These are phyloP conservation scores for Paramarasmius palmivorus DNA, from an alignment of 1,284 basidiomycete species.

Conservation along the genomic window DNA sequence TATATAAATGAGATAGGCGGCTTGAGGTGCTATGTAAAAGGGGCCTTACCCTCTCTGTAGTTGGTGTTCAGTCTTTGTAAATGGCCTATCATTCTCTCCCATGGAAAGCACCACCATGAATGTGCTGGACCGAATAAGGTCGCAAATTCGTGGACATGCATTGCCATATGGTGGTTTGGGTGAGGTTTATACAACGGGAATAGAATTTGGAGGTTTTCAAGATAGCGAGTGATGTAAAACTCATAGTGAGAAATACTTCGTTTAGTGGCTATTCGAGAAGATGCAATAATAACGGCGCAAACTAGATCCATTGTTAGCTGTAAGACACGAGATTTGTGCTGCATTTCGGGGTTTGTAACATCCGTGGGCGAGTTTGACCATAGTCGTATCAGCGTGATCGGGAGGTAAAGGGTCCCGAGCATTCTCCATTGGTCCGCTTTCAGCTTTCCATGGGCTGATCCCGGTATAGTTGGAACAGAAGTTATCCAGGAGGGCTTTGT, in stretches of 20 bases:
- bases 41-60: constrained; percentile 19
- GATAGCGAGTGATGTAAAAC: constrained; percentile 10
- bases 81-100: constrained; percentile 21
- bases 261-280: neutral
- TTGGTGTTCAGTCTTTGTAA: constrained; percentile 25
- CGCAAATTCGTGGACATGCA: constrained; percentile 22
- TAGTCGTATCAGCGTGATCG: neutral
- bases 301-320: neutral
- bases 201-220: constrained; percentile 9
- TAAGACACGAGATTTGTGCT: neutral
- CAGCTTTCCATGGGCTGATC: neutral
- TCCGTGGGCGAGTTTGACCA: too few species aligned
- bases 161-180: constrained; percentile 21
- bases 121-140: constrained; percentile 23
- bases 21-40: neutral
- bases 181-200: constrained; percentile 13
- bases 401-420: neutral
- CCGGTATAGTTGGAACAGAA: neutral
- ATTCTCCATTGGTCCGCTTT: neutral
- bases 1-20: neutral
- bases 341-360: too few species aligned
- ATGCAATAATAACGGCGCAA: neutral
- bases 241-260: neutral
- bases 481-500: neutral
- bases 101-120: constrained; percentile 28